phyloP scores from a whole-genome alignment of 768 basidiomycete genomes.

The Tulasnella sp. region DNA sequence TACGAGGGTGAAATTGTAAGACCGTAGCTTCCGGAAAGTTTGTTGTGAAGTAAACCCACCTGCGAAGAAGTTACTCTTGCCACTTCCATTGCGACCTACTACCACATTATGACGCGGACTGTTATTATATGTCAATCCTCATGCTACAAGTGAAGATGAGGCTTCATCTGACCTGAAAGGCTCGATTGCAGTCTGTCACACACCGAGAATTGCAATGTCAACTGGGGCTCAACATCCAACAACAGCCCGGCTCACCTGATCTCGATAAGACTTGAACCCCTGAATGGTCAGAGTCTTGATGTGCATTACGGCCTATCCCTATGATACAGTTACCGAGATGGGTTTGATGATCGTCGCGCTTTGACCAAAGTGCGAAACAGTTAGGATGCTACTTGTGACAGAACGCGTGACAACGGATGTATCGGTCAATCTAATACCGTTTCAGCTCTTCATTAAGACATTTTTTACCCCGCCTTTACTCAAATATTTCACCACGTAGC shows the following conservation, averaged over 20 bases:
- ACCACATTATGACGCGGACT: constrained; percentile 84
- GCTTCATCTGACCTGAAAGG: constrained; percentile 43
- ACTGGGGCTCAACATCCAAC: background rate
- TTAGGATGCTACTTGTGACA: too few species aligned
- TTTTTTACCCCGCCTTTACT: too few species aligned
- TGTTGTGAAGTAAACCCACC: constrained; percentile 46
- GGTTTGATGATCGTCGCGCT: too few species aligned
- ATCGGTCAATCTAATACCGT: too few species aligned
- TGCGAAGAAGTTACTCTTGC: constrained; percentile 98
- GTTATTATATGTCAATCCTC: constrained; percentile 1
- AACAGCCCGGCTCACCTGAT: constrained; percentile 19
- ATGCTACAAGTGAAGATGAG: background rate
- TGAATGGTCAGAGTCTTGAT: constrained; percentile 85
- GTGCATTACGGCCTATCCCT: too few species aligned
- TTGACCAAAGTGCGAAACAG: too few species aligned
- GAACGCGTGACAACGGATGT: too few species aligned
- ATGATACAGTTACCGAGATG: too few species aligned
- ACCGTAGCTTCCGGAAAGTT: background rate
- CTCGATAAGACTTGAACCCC: constrained; percentile 88
- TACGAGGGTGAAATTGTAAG: background rate
- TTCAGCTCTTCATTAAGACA: too few species aligned
- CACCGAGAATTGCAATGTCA: background rate
- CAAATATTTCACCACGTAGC: too few species aligned
- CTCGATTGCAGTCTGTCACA: constrained; percentile 41
- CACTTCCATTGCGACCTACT: constrained; percentile 92